A percentile compares a stretch with the other conserved stretches of the same genome.
These are phyloP conservation scores for Hymenochaete sp. DNA, from an alignment of 1,284 basidiomycete species.

Conservation along the genomic window DNA sequence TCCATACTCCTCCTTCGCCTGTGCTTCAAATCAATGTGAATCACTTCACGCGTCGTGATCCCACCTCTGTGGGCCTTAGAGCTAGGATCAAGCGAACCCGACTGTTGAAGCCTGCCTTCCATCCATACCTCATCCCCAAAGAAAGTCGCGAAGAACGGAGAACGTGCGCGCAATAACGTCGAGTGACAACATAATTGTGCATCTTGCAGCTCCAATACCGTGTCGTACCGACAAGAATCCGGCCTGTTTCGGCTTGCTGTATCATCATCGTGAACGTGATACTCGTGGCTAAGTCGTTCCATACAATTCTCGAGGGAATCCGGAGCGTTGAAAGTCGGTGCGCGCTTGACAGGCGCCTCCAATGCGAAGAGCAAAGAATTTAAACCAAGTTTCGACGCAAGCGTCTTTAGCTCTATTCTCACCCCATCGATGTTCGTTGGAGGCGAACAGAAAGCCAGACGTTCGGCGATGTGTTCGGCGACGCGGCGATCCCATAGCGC, in stretches of 20 bases:
- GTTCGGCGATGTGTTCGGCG: conserved; percentile 35
- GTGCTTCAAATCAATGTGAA: conserved; percentile 69
- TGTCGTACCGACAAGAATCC: too few species aligned
- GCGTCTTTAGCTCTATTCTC: conserved; percentile 49
- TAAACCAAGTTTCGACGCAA: conserved; percentile 52
- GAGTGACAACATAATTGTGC: conserved; percentile 66
- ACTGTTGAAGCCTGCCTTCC: too few species aligned
- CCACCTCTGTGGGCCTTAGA: too few species aligned
- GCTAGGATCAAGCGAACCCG: too few species aligned
- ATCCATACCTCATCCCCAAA: conserved; percentile 81
- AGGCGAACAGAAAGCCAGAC: conserved; percentile 29
- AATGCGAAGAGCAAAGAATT: conserved; percentile 45
- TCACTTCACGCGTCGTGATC: too few species aligned
- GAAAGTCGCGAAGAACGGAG: conserved; percentile 81
- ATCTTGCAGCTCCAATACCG: conserved; percentile 71
- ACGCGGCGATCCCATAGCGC: conserved; percentile 84
- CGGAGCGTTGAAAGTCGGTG: conserved; percentile 23
- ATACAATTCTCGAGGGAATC: too few species aligned
- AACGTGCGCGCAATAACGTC: conserved; percentile 70
- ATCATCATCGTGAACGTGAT: conserved; percentile 30
- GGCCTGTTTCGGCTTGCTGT: too few species aligned
- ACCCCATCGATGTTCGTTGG: conserved; percentile 37
- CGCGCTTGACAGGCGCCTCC: conserved; percentile 42
- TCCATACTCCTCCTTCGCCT: conserved; percentile 68
- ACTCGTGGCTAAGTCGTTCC: conserved; percentile 42